phyloP scores from a whole-genome alignment of 2,329 filamentous ascomycete genomes.

The Mycosphaerella arachidis region DNA sequence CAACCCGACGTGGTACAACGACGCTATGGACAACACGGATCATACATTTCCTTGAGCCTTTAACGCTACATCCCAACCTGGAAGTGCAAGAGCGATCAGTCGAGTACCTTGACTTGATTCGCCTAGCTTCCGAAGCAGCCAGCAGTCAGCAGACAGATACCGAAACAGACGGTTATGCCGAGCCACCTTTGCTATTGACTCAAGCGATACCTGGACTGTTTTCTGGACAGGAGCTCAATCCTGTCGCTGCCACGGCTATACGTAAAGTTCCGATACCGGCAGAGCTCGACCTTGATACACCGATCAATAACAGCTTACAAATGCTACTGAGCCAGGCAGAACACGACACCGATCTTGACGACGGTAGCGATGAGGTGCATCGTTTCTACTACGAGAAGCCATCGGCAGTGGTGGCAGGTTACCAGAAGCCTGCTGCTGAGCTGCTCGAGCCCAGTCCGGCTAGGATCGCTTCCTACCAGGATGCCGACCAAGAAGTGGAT shows the following conservation, averaged over 20 bases:
- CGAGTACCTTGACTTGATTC: slow-evolving; percentile 85
- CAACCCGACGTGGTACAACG: slow-evolving; percentile 67
- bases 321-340: slow-evolving; percentile 57
- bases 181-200: slow-evolving; percentile 78
- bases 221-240: slow-evolving; percentile 81
- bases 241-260: slow-evolving; percentile 78
- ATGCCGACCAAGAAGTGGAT: slow-evolving; percentile 57
- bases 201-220: slow-evolving; percentile 89
- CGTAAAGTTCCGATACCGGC: slow-evolving; percentile 76
- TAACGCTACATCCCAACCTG: slow-evolving; percentile 76
- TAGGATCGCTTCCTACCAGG: slow-evolving; percentile 41
- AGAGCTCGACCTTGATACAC: slow-evolving; percentile 71
- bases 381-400: slow-evolving; percentile 44
- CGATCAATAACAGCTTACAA: slow-evolving; percentile 72
- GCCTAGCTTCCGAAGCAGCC: slow-evolving; percentile 77
- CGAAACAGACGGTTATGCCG: slow-evolving; percentile 63
- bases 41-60: slow-evolving; percentile 72
- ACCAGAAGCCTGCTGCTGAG: slow-evolving; percentile 38
- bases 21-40: slow-evolving; percentile 76
- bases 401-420: slow-evolving; percentile 18
- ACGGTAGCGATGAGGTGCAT: slow-evolving; percentile 43
- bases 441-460: slow-evolving; percentile 36
- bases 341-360: slow-evolving; percentile 38
- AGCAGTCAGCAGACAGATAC: slow-evolving; percentile 56
- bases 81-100: slow-evolving; percentile 95